phyloP scores from a whole-genome alignment of 768 basidiomycete genomes.

The Suillus variegatus region DNA sequence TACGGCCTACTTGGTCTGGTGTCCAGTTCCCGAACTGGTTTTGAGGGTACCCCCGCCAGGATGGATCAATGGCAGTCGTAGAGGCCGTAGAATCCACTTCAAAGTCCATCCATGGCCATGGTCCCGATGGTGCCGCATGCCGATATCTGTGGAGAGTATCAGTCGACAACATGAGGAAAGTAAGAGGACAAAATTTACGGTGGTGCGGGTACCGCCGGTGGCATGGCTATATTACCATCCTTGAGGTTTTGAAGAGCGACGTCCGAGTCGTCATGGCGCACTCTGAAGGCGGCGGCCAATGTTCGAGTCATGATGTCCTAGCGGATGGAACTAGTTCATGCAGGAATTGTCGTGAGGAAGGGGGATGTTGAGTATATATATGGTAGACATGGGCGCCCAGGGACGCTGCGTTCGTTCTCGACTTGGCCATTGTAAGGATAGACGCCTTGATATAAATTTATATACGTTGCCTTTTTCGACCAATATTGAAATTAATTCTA shows the following conservation, averaged over 20 bases:
- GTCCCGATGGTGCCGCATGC: slow-evolving; percentile 28
- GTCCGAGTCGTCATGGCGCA: no score
- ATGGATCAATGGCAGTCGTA: not conserved
- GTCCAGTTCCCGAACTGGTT: slow-evolving; percentile 36
- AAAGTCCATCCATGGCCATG: slow-evolving; percentile 36
- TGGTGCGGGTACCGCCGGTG: slow-evolving; percentile 1
- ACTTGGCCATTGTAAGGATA: no score
- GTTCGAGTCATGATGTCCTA: not conserved
- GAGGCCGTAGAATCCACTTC: not conserved
- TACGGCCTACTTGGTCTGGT: slow-evolving; percentile 28
- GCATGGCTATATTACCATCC: not conserved
- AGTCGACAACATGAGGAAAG: not conserved
- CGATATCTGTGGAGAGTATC: slow-evolving; percentile 12
- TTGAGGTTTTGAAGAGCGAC: not conserved
- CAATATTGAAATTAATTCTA: no score
- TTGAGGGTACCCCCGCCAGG: slow-evolving; percentile 27
- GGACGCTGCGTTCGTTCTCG: no score
- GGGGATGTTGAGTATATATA: not conserved
- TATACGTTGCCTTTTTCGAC: no score
- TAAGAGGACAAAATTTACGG: not conserved
- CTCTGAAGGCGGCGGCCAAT: not conserved
- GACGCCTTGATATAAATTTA: no score
- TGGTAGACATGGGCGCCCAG: not conserved
- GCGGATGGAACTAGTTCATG: not conserved
- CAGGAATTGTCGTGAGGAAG: not conserved